Conservation (phyloP, 2,329 filamentous ascomycete species). For the Claviceps sp. region DNA sequence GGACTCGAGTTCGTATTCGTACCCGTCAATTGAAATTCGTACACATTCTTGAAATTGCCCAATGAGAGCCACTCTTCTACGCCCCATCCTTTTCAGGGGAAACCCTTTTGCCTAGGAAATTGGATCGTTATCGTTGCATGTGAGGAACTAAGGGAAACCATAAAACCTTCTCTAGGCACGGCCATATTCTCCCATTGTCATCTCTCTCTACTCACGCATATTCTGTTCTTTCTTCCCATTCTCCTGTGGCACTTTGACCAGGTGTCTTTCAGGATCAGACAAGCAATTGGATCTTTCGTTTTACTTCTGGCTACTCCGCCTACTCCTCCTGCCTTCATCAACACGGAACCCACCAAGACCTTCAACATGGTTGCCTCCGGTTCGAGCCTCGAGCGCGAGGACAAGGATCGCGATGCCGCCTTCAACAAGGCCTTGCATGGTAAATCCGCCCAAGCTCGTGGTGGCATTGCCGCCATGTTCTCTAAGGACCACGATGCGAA, state of each 20-base stretch:
- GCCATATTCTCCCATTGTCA: background rate
- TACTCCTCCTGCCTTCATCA: conserved; percentile 1
- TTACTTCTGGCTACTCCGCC: background rate
- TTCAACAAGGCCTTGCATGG: conserved; percentile 87
- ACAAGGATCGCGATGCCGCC: conserved; percentile 72
- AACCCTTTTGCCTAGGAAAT: background rate
- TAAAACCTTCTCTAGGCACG: conserved; percentile 2
- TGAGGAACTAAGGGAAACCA: background rate
- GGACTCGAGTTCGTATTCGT: conserved; percentile 10
- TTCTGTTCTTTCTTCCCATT: background rate
- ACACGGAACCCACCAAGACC: background rate
- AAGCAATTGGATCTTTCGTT: background rate
- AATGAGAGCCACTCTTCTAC: conserved; percentile 3
- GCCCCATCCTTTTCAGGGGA: conserved; percentile 3
- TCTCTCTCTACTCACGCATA: background rate
- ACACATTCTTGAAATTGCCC: conserved; percentile 4
- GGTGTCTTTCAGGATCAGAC: background rate
- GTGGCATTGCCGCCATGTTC: conserved; percentile 73
- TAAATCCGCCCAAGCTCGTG: conserved; percentile 50
- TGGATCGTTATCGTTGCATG: background rate
- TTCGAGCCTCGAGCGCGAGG: conserved; percentile 58
- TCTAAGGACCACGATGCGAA: conserved; percentile 65
- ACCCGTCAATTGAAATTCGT: background rate
- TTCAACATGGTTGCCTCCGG: conserved; percentile 30
- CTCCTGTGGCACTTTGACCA: background rate